Base-by-base conservation (phyloP, 1,139 yeast species). In the Suhomyces maxii region DNA sequence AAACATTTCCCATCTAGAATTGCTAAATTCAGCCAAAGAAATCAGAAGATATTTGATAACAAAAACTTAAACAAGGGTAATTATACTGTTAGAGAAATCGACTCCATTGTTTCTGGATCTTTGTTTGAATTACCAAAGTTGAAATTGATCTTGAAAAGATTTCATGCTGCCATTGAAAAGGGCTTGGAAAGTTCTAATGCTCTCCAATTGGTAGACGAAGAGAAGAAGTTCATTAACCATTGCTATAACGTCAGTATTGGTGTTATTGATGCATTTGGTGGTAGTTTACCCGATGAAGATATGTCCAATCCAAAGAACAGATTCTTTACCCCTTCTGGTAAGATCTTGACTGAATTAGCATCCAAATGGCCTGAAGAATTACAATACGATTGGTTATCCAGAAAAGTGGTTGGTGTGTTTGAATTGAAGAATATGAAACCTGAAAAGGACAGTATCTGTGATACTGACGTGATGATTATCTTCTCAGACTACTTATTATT, bases 271-370 rank as follows among this genome's bases (percentile, higher is more conserved):
- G 88, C 97, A 0, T 90, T 90, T 69, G 96, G 95, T 1, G 79
- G 74, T 34, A 36, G 31, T 7, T 39, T 38, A 7, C 42, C 50
- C 6, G 12, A 80, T 78, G 51, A 77, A 73, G 36, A 34, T 2
- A 34, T 34, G 8, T 7, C 32, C 11, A 40, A 40, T 12, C 38
- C 48, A 1, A 53, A 51, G 26, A 77, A 82, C 37, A 75, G 97
- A 51, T 82, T 89, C 0, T 89, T 90, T 60, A 90, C 97, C 0
- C 96, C 97, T 1, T 85, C 96, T 0, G 98, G 97, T 0, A 89
- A 89, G 61, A 77, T 91, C 2, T 68, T 91, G 38, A 85, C 95
- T 0, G 97, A 89, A 58, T 64, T 90, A 26, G 95, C 97, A 7
- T 74, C 80, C 8, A 82, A 82, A 23, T 91, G 97, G 97, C 98